Percentiles rank a stretch among this genome's conserved stretches.
Conservation (phyloP, 352 stramenopile species). For the Pythium scleroteichum region DNA sequence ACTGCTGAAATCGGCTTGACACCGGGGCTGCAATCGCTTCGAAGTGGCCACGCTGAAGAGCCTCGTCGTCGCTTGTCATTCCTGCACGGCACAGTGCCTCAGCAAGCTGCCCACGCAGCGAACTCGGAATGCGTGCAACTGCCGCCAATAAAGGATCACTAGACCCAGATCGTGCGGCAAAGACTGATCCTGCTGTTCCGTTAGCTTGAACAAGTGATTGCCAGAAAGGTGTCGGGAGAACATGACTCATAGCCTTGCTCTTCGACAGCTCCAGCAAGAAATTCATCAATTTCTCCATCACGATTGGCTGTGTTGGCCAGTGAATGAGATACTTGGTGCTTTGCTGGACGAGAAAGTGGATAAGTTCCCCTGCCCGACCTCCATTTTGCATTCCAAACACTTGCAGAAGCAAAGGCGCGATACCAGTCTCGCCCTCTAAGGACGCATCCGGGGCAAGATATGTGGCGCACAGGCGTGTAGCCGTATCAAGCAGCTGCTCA, state of each 20-base stretch:
- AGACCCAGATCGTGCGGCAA: slow-evolving; percentile 27
- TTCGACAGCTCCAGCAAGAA: slow-evolving; percentile 72
- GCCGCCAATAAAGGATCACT: slow-evolving; percentile 42
- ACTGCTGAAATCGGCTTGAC: slow-evolving; percentile 47
- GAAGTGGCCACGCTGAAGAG: slow-evolving; percentile 49
- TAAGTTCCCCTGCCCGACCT: slow-evolving; percentile 51
- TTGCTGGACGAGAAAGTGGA: slow-evolving; percentile 75
- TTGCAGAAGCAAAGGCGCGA: slow-evolving; percentile 53
- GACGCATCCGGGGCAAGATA: slow-evolving; percentile 64
- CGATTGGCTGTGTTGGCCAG: slow-evolving; percentile 79
- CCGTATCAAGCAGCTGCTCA: slow-evolving; percentile 71
- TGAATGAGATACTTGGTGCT: slow-evolving; percentile 71
- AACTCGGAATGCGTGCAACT: slow-evolving; percentile 58
- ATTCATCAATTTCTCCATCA: slow-evolving; percentile 84
- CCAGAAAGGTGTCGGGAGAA: slow-evolving; percentile 63
- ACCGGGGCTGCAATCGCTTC: slow-evolving; percentile 53
- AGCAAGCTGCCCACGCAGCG: slow-evolving; percentile 58
- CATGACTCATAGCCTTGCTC: slow-evolving; percentile 54
- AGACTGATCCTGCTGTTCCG: slow-evolving; percentile 56
- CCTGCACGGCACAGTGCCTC: slow-evolving; percentile 73
- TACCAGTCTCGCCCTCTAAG: slow-evolving; percentile 31
- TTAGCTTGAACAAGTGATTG: slow-evolving; percentile 76
- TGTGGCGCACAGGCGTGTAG: slow-evolving; percentile 72
- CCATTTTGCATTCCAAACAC: slow-evolving; percentile 66
- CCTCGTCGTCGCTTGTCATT: slow-evolving; percentile 58